Base-by-base conservation (phyloP, 306 rosid genomes). In the Quercus cerris region DNA sequence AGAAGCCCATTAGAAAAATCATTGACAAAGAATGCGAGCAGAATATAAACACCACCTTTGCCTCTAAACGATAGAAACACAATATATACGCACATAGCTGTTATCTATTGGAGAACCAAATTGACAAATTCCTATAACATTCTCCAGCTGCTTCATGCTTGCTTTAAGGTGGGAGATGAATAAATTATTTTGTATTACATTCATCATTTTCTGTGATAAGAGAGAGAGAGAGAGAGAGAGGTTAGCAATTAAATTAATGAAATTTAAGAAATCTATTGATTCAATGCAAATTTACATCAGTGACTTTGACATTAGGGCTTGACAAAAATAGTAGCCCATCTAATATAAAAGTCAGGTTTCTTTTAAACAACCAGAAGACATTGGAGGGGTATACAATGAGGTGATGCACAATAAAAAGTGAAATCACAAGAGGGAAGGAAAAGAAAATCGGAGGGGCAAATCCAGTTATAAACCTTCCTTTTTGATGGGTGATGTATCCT, bases 401-500 rank as follows among this genome's bases (percentile, higher is more conserved):
- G 41, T 3, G 19, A 27, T 18, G 52, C 54, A 67, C 57, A 79
- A 63, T 6, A 22, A 78, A 44, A 46, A 63, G 51, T 6, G 51
- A 19, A 8, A 2, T 19, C 6, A 35, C 0, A 33, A 9, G 52
- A 33, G 51, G 72, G 7, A 33, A 19, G 12, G 38, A 1, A 67
- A 3, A 15, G 72, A 56, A 41, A 22, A 20, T 52, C 35, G 15
- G 22, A 7, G 12, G 15, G 20, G 57, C 1, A 55, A 69, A 71
- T 76, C 27, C 76, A 75, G 25, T 76, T 77, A 57, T 14, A 28
- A 56, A 56, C 54, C 18, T 51, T 75, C 64, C 81, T 38, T 76
- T 56, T 56, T 54, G 49, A 58, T 20, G 64, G 71, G 10, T 59
- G 35, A 30, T 38, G 41, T 35, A 20, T 14, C 22, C 44, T 30